Conservation (phyloP, 202 grass and related monocot genomes). For the Zoysia matrella region DNA sequence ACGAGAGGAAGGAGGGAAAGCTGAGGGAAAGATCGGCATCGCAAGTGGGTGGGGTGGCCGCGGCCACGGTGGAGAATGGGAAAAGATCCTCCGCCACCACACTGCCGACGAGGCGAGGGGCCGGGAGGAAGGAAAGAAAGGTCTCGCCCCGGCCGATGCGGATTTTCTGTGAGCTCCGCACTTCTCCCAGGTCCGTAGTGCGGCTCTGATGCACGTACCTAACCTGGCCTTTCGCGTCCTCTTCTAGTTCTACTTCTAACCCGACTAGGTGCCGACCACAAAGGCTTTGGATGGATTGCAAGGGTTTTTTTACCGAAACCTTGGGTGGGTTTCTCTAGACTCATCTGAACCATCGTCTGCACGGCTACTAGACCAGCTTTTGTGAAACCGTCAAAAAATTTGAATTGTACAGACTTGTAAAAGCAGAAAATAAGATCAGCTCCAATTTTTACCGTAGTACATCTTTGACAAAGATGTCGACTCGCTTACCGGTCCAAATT, state of each 20-base stretch:
- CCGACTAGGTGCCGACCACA: too few relatives aligned
- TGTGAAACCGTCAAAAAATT: background rate
- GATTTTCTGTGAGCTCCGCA: slow-evolving; percentile 6
- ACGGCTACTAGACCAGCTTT: background rate
- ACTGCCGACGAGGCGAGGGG: too few relatives aligned
- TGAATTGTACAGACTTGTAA: background rate
- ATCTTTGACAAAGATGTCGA: background rate
- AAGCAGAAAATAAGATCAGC: background rate
- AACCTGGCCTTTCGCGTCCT: background rate
- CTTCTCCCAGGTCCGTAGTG: too few relatives aligned
- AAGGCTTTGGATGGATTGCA: background rate
- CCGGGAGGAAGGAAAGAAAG: too few relatives aligned
- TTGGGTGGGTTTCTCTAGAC: too few relatives aligned
- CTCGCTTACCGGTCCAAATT: background rate
- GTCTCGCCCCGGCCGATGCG: background rate
- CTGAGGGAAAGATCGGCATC: background rate
- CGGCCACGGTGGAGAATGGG: too few relatives aligned
- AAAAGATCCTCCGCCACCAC: too few relatives aligned
- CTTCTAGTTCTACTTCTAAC: too few relatives aligned
- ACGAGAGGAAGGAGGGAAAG: background rate
- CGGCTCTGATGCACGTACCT: background rate
- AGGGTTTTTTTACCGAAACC: background rate
- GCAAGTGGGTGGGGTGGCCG: too few relatives aligned
- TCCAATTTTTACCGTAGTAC: background rate
- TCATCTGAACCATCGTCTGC: too few relatives aligned